Evolutionary conservation across 2,329 filamentous ascomycete genomes (phyloP).

Genomic region (Fusarium sp.): DNA sequence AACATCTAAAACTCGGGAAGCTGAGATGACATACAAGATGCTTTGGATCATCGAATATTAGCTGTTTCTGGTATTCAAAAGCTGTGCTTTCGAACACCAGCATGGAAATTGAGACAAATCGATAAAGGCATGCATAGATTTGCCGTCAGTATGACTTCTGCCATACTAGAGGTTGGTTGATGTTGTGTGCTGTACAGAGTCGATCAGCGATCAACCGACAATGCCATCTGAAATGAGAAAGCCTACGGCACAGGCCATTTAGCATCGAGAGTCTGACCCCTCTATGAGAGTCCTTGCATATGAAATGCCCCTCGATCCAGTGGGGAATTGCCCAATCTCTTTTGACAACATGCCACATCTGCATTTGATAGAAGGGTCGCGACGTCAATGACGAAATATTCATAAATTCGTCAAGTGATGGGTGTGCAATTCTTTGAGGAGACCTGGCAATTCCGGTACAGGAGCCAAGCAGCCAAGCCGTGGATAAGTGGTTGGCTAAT

Average conservation of each 20-base stretch:
- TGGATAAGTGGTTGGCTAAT: conserved; percentile 34
- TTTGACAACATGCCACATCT: conserved; percentile 45
- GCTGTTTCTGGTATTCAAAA: conserved; percentile 17
- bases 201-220: conserved; percentile 29
- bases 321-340: conserved; percentile 47
- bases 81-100: conserved; percentile 27
- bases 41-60: conserved; percentile 12
- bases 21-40: conserved; percentile 39
- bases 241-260: conserved; percentile 11
- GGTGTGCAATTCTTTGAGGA: conserved; percentile 11
- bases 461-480: conserved; percentile 8
- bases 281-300: conserved; percentile 22
- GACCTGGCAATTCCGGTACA: conserved; percentile 21
- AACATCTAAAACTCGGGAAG: conserved; percentile 19
- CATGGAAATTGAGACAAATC: conserved; percentile 7
- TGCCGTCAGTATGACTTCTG: conserved; percentile 9
- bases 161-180: background rate
- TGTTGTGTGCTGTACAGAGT: background rate
- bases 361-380: conserved; percentile 32
- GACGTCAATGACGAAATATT: conserved; percentile 30
- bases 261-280: conserved; percentile 24
- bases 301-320: conserved; percentile 46
- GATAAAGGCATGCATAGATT: conserved; percentile 4
- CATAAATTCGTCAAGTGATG: conserved; percentile 21
- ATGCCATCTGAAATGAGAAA: conserved; percentile 12